Evolutionary conservation across 768 basidiomycete species (phyloP), one percentile per base, ranked within the genome.

Genomic region (Arthromyces matolae): DNA sequence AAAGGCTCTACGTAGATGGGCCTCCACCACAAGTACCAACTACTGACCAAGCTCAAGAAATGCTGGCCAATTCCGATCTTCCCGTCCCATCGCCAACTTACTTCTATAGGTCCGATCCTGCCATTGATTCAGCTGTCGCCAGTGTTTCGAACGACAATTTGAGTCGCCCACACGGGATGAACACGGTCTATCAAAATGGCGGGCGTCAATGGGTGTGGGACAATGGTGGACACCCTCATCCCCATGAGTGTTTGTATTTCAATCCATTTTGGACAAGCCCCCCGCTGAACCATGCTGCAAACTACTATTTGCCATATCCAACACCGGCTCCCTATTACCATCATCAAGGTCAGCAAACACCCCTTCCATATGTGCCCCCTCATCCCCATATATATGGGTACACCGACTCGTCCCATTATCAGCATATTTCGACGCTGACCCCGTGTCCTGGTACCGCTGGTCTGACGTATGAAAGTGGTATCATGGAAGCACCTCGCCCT

Each of bases 71-170:
- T 25, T 45, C 47, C 23, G 43, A 45, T 1, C 53, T 58, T 16
- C 53, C 49, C 27, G 33, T 51, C 38, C 48, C 60, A 16, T 72
- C 71, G 13, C 69, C 71, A 1, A 61, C 66, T 1, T 62, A 58
- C 46, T 71, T 72, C 40, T 72, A 72, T 41, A 63, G 61, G 53
- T 48, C 57, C 45, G 28, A 57, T 32, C 59, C 63, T 13, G 60
- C 58, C 23, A 53, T 61, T n/a, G 57, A 62, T 24, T 55, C 62
- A 32, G 63, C 68, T 34, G 10, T 68, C 63, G 29, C 61, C 57
- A 37, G 66, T 67, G 5, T 38, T 1, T 24, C 50, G 9, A 34
- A 27, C 20, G 46, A 50, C 16, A n/a, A 40, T 37, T 13, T 20
- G 16, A 36, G 23, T 14, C 51, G 18, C 34, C 23, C 38, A 3